Percentiles rank a stretch among this genome's conserved stretches.
These are phyloP conservation scores for Umbelopsis vinacea DNA, from an alignment of 192 early-diverging fungal genomes.

Conservation along the genomic window DNA sequence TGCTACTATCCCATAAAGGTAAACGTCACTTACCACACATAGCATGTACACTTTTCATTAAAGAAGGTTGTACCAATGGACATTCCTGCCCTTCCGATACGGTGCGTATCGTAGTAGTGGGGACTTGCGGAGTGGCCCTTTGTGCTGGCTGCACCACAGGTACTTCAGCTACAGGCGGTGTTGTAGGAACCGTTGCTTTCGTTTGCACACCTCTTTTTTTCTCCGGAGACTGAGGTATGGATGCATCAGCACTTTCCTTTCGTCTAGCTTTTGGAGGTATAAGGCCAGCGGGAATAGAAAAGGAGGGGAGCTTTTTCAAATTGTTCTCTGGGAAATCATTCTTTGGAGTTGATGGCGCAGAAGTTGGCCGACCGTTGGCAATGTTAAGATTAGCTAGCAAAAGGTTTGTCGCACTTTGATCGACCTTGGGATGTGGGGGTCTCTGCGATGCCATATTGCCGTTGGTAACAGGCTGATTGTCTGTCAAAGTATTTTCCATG, in stretches of 20 bases:
- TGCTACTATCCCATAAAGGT: neutral
- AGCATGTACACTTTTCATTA: constrained; percentile 68
- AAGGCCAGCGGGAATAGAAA: constrained; percentile 21
- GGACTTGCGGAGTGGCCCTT: neutral
- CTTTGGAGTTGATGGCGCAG: neutral
- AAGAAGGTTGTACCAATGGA: constrained; percentile 60
- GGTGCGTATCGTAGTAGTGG: constrained; percentile 14
- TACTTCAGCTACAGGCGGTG: neutral
- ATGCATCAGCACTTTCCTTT: neutral
- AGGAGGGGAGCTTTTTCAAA: neutral
- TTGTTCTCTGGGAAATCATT: neutral
- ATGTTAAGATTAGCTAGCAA: constrained; percentile 1
- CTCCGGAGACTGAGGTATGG: neutral
- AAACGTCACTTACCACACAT: constrained; percentile 37
- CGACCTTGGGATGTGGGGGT: neutral
- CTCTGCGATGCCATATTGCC: neutral
- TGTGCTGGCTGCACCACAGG: neutral
- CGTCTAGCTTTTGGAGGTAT: constrained; percentile 29
- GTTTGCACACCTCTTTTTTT: neutral
- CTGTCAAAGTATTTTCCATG: too few relatives aligned
- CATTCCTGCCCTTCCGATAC: constrained; percentile 52
- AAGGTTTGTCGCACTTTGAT: constrained; percentile 3
- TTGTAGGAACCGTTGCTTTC: neutral
- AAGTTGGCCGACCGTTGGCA: neutral
- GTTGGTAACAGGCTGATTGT: neutral